These are phyloP conservation scores for Populus alba DNA, from an alignment of 345 rosid species.

Conservation along the genomic window DNA sequence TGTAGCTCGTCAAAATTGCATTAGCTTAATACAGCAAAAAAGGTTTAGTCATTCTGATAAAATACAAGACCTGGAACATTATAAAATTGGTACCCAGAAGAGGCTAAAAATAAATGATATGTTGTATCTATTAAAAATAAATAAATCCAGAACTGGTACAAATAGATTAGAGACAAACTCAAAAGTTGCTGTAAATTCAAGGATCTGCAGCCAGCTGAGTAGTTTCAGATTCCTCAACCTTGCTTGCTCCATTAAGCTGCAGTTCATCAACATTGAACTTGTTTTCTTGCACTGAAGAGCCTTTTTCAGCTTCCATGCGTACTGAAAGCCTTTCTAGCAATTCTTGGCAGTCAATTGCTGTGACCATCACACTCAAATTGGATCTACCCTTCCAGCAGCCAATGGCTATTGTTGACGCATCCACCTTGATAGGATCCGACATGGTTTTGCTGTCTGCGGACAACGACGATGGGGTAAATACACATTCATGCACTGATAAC, in stretches of 20 bases:
- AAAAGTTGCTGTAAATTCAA: conserved; percentile 1
- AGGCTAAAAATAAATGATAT: not conserved
- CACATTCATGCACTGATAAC: not conserved
- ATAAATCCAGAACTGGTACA: too few relatives aligned
- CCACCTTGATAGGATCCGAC: conserved; percentile 37
- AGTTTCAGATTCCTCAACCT: conserved; percentile 11
- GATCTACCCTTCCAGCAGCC: conserved; percentile 93
- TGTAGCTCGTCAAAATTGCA: not conserved
- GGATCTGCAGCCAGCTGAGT: not conserved
- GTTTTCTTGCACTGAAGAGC: conserved; percentile 22
- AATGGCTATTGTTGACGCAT: conserved; percentile 62
- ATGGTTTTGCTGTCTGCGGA: conserved; percentile 38
- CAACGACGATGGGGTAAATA: not conserved
- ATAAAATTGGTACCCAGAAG: not conserved
- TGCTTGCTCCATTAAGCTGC: conserved; percentile 17
- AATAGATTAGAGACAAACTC: not conserved
- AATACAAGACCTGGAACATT: conserved; percentile 2
- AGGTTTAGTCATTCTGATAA: not conserved
- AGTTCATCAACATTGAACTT: conserved; percentile 16
- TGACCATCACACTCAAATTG: conserved; percentile 80
- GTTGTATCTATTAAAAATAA: too few relatives aligned
- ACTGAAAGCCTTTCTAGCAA: conserved; percentile 60
- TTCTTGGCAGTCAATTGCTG: conserved; percentile 77
- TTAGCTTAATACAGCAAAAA: not conserved
- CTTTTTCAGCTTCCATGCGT: conserved; percentile 34